Conservation (phyloP, 208 protist genomes). For the Acanthamoeba healyi region DNA sequence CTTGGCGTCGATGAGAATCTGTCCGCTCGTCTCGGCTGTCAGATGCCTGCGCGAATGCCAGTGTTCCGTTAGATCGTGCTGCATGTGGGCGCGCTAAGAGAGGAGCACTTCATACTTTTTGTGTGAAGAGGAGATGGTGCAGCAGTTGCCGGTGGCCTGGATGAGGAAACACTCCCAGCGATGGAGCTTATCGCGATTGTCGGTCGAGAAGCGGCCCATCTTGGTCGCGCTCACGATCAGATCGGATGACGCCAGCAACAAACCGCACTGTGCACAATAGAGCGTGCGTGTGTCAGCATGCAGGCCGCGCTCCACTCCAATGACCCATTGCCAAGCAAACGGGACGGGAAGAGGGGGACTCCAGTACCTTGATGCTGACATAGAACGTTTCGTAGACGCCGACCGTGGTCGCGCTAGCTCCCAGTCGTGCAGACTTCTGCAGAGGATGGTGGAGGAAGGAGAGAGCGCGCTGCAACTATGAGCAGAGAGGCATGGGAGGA, state of each 20-base stretch:
- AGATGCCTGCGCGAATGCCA: background rate
- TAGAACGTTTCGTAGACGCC: slow-evolving; percentile 46
- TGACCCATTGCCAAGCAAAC: no score
- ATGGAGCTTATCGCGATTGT: slow-evolving; percentile 15
- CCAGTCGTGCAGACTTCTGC: slow-evolving; percentile 35
- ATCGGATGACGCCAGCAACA: slow-evolving; percentile 8
- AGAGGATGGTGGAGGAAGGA: no score
- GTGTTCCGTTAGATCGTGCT: no score
- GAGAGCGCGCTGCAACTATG: no score
- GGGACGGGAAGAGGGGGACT: background rate
- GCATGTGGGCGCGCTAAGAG: background rate
- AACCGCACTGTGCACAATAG: background rate
- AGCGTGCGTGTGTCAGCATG: background rate
- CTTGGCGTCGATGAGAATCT: slow-evolving; percentile 29
- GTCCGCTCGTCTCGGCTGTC: slow-evolving; percentile 12
- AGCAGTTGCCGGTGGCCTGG: slow-evolving; percentile 43
- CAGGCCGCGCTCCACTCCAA: no score
- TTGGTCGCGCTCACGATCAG: slow-evolving; percentile 29
- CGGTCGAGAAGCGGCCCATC: slow-evolving; percentile 46
- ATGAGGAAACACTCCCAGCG: slow-evolving; percentile 36
- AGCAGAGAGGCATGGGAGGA: background rate
- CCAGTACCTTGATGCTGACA: slow-evolving; percentile 10
- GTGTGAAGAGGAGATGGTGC: slow-evolving; percentile 58
- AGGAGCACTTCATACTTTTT: background rate
- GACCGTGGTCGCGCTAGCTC: background rate